Base-by-base conservation (phyloP, 768 basidiomycete genomes). In the Chalciporus pseudorubinellus region DNA sequence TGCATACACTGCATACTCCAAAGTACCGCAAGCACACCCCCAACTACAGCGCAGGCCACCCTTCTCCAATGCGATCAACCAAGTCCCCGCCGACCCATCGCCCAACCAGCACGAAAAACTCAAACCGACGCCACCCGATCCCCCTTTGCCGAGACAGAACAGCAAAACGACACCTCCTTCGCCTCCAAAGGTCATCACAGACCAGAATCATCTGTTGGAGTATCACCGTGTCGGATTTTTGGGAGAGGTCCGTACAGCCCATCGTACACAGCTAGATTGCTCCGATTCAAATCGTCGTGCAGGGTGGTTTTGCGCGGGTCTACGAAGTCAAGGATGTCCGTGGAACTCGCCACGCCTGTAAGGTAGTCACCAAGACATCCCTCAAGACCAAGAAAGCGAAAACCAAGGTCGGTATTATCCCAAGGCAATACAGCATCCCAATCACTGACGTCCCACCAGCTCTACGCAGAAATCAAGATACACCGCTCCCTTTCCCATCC, bases 401-500 rank as follows among this genome's bases (percentile, higher is more conserved):
- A 72, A 95, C 93, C 16, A 98, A 98, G 82, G 95, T 92, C 44
- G 46, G 77, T 45, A 2, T 50, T 24, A 12, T 11, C 8, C 9
- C 8, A 26, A 18, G 10, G 22, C 34, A 20, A 18, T 4, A 49
- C 24, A 39, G 41, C 11, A 13, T 7, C 2, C 19, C 20, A 31
- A 39, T 43, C 33, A 22, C 45, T 62, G 6, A 63, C 43, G 14
- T 44, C 21, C 21, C 36, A 6, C 29, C 50, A 98, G 95, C 82
- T 99, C 41, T 99, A 94, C 64, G 95, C 95, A 53, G 95, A 99
- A 77, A 99, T 99, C 63, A 97, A 95, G 77, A 92, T 99, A 43
- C 95, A 99, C 70, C 84, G 87, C 53, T 86, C 91, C 13, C 80
- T 99, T 42, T 71, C 82, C 21, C 95, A 98, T 60, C 90, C 93